These are phyloP conservation scores for Podospora fimiseda DNA, from an alignment of 495 filamentous ascomycete genomes.

Conservation along the genomic window DNA sequence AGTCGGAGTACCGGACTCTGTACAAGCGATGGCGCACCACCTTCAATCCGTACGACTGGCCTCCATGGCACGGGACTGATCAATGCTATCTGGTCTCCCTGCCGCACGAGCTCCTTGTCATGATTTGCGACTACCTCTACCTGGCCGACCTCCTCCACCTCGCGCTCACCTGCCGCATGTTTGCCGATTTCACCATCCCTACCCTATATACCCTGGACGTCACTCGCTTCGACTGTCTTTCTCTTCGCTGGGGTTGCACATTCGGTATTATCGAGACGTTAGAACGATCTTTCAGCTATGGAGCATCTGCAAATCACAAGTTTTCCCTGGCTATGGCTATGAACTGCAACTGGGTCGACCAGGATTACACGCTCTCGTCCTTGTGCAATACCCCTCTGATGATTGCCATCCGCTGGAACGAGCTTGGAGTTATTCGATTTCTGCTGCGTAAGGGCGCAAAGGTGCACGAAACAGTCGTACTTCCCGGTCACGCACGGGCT, in stretches of 20 bases:
- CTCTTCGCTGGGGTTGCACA: constrained; percentile 17
- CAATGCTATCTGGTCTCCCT: constrained; percentile 10
- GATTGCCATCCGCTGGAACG: constrained; percentile 8
- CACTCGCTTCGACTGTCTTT: constrained; percentile 14
- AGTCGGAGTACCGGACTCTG: constrained; percentile 1
- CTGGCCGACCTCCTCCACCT: constrained; percentile 17
- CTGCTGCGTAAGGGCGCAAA: constrained; percentile 8
- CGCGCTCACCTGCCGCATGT: constrained; percentile 8
- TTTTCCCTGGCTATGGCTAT: background rate
- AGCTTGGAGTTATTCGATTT: constrained; percentile 6
- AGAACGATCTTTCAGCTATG: constrained; percentile 10
- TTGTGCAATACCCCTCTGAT: constrained; percentile 6
- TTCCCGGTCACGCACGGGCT: background rate
- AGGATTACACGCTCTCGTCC: background rate
- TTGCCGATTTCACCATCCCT: background rate
- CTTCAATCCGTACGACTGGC: background rate
- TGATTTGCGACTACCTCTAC: constrained; percentile 8
- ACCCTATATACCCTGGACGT: constrained; percentile 14
- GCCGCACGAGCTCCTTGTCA: constrained; percentile 10
- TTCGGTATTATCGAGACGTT: constrained; percentile 9
- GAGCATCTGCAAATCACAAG: constrained; percentile 4
- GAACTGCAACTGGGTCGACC: constrained; percentile 8
- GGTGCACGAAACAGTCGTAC: background rate
- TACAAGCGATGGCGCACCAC: background rate
- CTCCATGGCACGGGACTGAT: constrained; percentile 6